A percentile compares a stretch with the other conserved stretches of the same genome.
Evolutionary conservation across 495 filamentous ascomycete species (phyloP).

Genomic region (Penicillium samsonianum): DNA sequence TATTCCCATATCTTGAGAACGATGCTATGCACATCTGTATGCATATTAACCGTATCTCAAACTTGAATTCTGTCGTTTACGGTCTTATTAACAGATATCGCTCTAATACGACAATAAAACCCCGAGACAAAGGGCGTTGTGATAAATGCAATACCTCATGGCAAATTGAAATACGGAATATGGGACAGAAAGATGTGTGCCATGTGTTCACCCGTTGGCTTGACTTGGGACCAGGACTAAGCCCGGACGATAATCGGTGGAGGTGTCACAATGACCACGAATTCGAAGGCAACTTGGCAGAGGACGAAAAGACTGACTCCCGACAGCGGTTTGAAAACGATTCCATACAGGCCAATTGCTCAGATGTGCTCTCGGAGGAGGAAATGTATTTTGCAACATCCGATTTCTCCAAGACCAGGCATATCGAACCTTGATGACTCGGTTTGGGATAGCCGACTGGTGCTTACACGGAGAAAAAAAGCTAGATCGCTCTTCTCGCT

Average conservation of each 20-base stretch:
- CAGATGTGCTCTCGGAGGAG: not conserved
- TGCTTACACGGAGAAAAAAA: not conserved
- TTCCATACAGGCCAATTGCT: not conserved
- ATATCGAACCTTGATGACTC: not conserved
- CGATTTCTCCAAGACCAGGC: not conserved
- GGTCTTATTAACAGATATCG: not conserved
- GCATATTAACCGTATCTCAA: not conserved
- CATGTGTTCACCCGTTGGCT: not conserved
- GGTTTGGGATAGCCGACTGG: not conserved
- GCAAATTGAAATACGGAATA: not conserved
- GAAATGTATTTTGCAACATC: not conserved
- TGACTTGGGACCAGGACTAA: not conserved
- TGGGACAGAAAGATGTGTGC: not conserved
- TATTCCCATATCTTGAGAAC: not conserved
- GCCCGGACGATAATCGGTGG: not conserved
- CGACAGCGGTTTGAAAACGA: not conserved
- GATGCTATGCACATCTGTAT: not conserved
- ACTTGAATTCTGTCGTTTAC: not conserved
- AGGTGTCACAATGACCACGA: not conserved
- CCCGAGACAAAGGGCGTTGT: constrained; percentile 10
- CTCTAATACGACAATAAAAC: not conserved
- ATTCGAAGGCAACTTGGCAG: not conserved
- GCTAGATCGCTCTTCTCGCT: not conserved
- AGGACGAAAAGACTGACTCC: not conserved
- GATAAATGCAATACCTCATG: constrained; percentile 17